A percentile compares a stretch with the other conserved stretches of the same genome.
Evolutionary conservation across 345 rosid genomes (phyloP).

Genomic region (Triadica sebifera): DNA sequence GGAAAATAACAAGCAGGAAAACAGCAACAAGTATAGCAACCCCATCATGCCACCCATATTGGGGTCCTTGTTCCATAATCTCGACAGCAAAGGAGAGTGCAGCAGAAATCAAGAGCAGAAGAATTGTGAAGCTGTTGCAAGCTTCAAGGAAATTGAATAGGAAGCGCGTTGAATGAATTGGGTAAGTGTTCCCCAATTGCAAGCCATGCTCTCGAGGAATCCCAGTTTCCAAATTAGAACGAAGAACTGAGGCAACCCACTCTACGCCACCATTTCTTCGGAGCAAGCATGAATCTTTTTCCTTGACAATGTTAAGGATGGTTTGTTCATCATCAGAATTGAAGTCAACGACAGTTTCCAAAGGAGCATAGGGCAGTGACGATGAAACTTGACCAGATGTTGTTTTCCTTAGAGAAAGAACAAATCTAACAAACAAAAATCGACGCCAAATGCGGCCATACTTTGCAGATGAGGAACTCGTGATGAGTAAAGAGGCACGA

Average conservation of each 20-base stretch:
- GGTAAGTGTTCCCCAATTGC: background rate
- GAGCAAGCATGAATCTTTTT: slow-evolving; percentile 3
- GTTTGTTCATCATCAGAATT: background rate
- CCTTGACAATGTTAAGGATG: slow-evolving; percentile 18
- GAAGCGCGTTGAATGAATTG: background rate
- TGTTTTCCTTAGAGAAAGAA: slow-evolving; percentile 11
- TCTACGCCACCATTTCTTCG: slow-evolving; percentile 14
- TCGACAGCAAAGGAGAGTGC: slow-evolving; percentile 21
- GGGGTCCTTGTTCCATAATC: slow-evolving; percentile 14
- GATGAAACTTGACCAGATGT: background rate
- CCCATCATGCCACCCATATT: slow-evolving; percentile 33
- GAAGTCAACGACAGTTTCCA: slow-evolving; percentile 1
- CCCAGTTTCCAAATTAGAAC: slow-evolving; percentile 18
- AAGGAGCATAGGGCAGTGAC: slow-evolving; percentile 1
- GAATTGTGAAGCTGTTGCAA: slow-evolving; percentile 10
- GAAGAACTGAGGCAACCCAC: slow-evolving; percentile 3
- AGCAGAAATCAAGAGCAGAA: slow-evolving; percentile 20
- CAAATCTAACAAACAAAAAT: background rate
- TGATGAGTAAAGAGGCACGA: background rate
- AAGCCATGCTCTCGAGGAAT: background rate
- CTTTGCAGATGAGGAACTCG: background rate
- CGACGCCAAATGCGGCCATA: slow-evolving; percentile 24
- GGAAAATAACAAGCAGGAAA: slow-evolving; percentile 14
- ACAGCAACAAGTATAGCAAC: slow-evolving; percentile 23
- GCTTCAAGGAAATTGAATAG: slow-evolving; percentile 10